These are phyloP conservation scores for Teunomyces stri DNA, from an alignment of 805 yeast genomes.

Conservation along the genomic window DNA sequence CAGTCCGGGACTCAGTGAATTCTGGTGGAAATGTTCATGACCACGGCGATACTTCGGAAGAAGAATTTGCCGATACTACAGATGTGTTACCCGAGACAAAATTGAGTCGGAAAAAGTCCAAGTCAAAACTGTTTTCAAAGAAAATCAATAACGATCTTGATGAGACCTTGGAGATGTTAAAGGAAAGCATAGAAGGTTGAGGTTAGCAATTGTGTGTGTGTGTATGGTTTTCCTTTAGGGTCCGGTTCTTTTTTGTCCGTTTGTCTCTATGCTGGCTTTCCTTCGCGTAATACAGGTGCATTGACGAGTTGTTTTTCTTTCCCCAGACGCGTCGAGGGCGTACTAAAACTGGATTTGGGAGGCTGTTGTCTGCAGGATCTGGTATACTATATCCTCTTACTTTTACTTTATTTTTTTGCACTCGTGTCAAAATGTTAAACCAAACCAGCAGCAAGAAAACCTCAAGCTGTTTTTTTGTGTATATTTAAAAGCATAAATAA, in stretches of 20 bases:
- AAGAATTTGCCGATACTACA: constrained; percentile 20
- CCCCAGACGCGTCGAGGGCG: not conserved
- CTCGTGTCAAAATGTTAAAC: too few species aligned
- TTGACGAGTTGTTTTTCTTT: not conserved
- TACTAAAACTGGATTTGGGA: too few species aligned
- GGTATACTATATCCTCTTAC: not conserved
- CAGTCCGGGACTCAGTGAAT: not conserved
- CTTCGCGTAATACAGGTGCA: not conserved
- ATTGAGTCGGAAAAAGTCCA: constrained; percentile 27
- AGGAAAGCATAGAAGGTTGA: constrained; percentile 33
- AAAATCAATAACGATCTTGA: constrained; percentile 35
- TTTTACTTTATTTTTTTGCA: not conserved
- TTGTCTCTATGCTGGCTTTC: too few species aligned
- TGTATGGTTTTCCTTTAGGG: not conserved
- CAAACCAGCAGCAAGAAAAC: too few species aligned
- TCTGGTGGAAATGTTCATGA: not conserved
- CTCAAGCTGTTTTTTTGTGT: too few species aligned
- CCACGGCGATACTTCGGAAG: constrained; percentile 8
- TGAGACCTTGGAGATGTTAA: constrained; percentile 37
- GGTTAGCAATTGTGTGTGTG: constrained; percentile 8
- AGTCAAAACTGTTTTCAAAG: constrained; percentile 32
- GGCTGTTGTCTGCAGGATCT: not conserved
- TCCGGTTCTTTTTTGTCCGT: too few species aligned
- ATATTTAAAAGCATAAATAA: too few species aligned
- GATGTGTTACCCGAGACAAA: constrained; percentile 4